A percentile compares a stretch with the other conserved stretches of the same genome.
phyloP scores from a whole-genome alignment of 129 eudicot genomes.

The Saposhnikovia divaricata region DNA sequence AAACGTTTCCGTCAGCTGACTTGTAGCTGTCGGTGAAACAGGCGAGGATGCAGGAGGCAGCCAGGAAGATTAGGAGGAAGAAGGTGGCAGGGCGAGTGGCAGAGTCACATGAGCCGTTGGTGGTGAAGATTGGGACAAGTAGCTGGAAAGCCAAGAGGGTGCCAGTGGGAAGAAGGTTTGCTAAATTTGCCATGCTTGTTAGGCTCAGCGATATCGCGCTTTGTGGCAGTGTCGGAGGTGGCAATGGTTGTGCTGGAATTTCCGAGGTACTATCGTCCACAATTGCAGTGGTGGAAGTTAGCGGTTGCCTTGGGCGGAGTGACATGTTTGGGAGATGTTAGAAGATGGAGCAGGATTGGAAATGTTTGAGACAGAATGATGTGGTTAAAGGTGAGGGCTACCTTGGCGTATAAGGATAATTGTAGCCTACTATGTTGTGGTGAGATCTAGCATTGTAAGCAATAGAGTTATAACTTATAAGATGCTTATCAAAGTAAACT shows the following conservation, averaged over 20 bases:
- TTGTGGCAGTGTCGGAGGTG: constrained; percentile 1
- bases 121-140: constrained; percentile 63
- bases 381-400: neutral
- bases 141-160: constrained; percentile 26
- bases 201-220: constrained; percentile 6
- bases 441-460: neutral
- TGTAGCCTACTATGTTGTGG: neutral
- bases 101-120: constrained; percentile 68
- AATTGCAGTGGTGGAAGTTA: neutral
- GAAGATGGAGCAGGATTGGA: neutral
- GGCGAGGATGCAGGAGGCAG: constrained; percentile 53
- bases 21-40: constrained; percentile 80
- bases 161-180: constrained; percentile 24
- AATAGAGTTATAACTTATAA: neutral
- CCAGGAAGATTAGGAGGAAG: constrained; percentile 21
- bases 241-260: neutral
- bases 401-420: neutral
- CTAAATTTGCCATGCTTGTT: constrained; percentile 20
- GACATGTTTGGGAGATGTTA: neutral
- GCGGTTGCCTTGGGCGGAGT: constrained; percentile 1
- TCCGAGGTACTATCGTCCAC: neutral
- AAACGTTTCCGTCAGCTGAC: constrained; percentile 57
- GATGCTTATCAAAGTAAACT: neutral
- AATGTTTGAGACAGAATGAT: neutral
- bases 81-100: constrained; percentile 51